phyloP scores from a whole-genome alignment of 495 filamentous ascomycete genomes.

The Aspergillus bridgeri region DNA sequence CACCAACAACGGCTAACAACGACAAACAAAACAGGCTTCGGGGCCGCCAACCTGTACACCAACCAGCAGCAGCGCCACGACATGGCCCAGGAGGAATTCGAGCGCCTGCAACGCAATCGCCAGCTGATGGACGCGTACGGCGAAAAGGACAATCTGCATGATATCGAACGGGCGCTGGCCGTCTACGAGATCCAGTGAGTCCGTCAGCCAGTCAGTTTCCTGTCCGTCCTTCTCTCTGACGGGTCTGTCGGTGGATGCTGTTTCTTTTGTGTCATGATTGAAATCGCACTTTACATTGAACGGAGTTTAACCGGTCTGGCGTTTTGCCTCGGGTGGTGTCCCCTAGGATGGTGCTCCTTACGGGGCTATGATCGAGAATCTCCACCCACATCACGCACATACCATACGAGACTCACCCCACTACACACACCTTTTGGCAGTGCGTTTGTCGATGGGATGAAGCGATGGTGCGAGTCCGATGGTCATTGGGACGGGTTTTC shows the following conservation, averaged over 20 bases:
- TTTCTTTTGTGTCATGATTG: not conserved
- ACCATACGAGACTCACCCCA: no score
- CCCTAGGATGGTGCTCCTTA: not conserved
- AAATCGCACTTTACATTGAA: not conserved
- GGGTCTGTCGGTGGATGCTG: not conserved
- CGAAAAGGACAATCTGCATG: conserved; percentile 52
- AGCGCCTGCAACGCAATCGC: conserved; percentile 32
- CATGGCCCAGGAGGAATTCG: not conserved
- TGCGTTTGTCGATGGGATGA: no score
- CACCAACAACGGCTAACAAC: not conserved
- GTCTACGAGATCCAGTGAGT: conserved; percentile 38
- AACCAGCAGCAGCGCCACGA: conserved; percentile 7
- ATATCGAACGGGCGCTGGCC: conserved; percentile 56
- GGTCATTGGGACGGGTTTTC: no score
- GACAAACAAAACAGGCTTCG: conserved; percentile 23
- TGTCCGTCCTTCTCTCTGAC: not conserved
- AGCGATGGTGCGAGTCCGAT: no score
- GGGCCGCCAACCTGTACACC: conserved; percentile 28
- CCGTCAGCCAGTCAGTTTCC: not conserved
- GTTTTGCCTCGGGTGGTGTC: not conserved
- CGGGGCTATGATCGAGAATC: not conserved
- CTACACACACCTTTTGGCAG: no score
- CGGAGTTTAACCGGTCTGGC: not conserved
- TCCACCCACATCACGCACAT: not conserved
- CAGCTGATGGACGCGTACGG: conserved; percentile 55